These are phyloP conservation scores for Gillenia trifoliata DNA, from an alignment of 306 rosid species.

Conservation along the genomic window DNA sequence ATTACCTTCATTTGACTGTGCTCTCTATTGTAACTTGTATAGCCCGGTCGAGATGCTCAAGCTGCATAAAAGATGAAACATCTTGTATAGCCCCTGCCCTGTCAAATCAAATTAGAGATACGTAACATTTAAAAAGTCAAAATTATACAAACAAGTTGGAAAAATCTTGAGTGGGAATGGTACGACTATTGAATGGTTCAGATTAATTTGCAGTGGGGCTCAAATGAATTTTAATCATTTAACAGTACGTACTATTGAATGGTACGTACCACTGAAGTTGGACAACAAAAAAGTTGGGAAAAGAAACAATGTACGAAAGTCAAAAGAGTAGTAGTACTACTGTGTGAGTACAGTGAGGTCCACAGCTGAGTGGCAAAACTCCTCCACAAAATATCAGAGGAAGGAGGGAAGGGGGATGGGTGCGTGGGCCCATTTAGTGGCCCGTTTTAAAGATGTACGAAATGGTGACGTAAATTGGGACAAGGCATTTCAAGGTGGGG, in stretches of 20 bases:
- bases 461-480: slow-evolving; percentile 22
- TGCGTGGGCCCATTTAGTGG: neutral
- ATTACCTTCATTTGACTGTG: neutral
- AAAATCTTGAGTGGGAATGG: too few relatives aligned
- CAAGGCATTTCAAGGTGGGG: slow-evolving; percentile 14
- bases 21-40: too few relatives aligned
- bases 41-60: neutral
- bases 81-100: too few relatives aligned
- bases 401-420: neutral
- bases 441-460: neutral
- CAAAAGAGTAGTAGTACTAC: neutral
- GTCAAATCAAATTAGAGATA: neutral
- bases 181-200: too few relatives aligned
- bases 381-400: neutral
- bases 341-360: neutral
- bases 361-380: slow-evolving; percentile 1
- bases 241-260: too few relatives aligned
- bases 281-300: too few relatives aligned
- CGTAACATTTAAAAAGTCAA: neutral
- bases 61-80: too few relatives aligned
- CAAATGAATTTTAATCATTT: too few relatives aligned
- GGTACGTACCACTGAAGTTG: too few relatives aligned
- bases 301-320: neutral
- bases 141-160: too few relatives aligned
- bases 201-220: too few relatives aligned